These are phyloP conservation scores for Salix caprea DNA, from an alignment of 345 rosid genomes.

Conservation along the genomic window DNA sequence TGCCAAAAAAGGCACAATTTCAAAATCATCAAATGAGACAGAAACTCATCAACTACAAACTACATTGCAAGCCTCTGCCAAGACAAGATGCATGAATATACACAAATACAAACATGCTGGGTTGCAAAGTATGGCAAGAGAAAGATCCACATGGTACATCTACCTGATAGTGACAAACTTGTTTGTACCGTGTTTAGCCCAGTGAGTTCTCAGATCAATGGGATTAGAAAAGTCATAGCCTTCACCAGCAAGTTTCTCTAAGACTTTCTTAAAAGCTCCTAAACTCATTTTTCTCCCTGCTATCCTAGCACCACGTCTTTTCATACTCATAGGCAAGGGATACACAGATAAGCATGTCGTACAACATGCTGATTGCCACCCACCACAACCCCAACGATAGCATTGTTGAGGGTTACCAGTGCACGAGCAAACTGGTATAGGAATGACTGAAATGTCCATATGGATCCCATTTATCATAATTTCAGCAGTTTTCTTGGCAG, in stretches of 20 bases:
- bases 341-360: slow-evolving; percentile 83
- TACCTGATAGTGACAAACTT: slow-evolving; percentile 98
- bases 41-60: not conserved
- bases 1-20: not conserved
- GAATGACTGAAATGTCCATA: slow-evolving; percentile 80
- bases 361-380: slow-evolving; percentile 99
- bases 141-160: slow-evolving; percentile 19
- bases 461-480: slow-evolving; percentile 73
- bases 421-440: slow-evolving; percentile 89
- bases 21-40: not conserved
- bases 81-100: not conserved
- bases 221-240: slow-evolving; percentile 72
- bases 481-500: slow-evolving; percentile 72
- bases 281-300: slow-evolving; percentile 98
- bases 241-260: slow-evolving; percentile 93
- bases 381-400: slow-evolving; percentile 98
- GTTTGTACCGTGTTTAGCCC: slow-evolving; percentile 99
- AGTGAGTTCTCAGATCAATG: slow-evolving; percentile 81
- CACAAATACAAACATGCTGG: not conserved
- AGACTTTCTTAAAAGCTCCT: slow-evolving; percentile 93
- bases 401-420: slow-evolving; percentile 92
- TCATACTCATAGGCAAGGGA: slow-evolving; percentile 93
- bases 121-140: not conserved
- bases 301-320: slow-evolving; percentile 92
- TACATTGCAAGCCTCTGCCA: not conserved